Evolutionary conservation across 2,329 filamentous ascomycete genomes (phyloP).

Genomic region (Apiospora hydei): DNA sequence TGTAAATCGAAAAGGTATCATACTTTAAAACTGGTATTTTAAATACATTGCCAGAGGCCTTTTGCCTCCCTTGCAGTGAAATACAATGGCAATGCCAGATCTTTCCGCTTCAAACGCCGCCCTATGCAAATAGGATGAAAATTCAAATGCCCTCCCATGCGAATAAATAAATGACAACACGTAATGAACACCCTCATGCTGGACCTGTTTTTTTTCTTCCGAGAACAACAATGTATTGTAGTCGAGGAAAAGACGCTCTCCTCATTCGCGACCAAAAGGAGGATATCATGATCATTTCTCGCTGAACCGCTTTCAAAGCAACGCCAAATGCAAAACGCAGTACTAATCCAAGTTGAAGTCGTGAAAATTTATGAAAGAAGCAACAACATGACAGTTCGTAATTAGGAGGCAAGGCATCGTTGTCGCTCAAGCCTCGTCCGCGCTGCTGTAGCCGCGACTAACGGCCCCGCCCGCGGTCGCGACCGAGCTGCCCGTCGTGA

Average conservation of each 20-base stretch:
- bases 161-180: background rate
- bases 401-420: background rate
- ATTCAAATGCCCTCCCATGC: background rate
- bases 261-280: background rate
- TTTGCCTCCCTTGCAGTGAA: background rate
- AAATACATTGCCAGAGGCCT: background rate
- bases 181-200: background rate
- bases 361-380: background rate
- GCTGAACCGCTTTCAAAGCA: background rate
- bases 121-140: background rate
- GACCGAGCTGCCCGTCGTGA: conserved; percentile 85
- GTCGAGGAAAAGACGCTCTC: background rate
- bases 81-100: background rate
- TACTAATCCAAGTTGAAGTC: background rate
- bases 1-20: background rate
- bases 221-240: background rate
- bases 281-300: background rate
- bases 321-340: background rate
- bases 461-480: conserved; percentile 76
- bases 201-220: background rate
- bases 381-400: background rate
- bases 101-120: background rate
- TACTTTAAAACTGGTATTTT: conserved; percentile 3
- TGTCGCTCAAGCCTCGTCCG: background rate
- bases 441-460: conserved; percentile 69